Percentiles rank a stretch among this genome's conserved stretches.
These are phyloP conservation scores for Tuber magnatum DNA, from an alignment of 495 filamentous ascomycete genomes.

Conservation along the genomic window DNA sequence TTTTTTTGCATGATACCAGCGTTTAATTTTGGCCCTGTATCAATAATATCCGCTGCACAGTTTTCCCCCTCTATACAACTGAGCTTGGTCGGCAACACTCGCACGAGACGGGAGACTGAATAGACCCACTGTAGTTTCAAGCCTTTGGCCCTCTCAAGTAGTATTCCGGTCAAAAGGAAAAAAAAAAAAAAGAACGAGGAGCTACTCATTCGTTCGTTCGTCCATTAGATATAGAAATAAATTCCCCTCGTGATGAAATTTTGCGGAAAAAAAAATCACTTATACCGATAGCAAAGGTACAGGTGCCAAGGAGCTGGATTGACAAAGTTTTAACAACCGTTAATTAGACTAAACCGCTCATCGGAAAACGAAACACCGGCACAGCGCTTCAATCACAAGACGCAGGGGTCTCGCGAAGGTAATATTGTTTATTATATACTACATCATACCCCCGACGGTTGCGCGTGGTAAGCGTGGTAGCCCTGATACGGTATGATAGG, in stretches of 20 bases:
- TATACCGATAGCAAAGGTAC: not conserved
- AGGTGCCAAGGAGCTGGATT: not conserved
- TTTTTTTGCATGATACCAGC: not conserved
- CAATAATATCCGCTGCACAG: not conserved
- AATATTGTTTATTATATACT: not conserved
- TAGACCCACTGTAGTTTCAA: not conserved
- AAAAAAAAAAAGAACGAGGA: not conserved
- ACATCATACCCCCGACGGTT: not conserved
- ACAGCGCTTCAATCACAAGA: not conserved
- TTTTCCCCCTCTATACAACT: not conserved
- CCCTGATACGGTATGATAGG: not conserved
- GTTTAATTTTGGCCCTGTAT: not conserved
- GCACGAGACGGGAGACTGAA: not conserved
- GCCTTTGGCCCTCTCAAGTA: not conserved
- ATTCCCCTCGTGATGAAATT: not conserved
- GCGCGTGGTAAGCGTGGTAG: not conserved
- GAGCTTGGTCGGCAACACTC: not conserved
- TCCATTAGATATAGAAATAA: not conserved
- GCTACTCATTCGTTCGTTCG: not conserved
- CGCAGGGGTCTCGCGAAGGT: not conserved
- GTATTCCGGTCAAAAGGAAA: not conserved
- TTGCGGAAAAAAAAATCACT: not conserved
- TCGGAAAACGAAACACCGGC: not conserved
- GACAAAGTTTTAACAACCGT: not conserved
- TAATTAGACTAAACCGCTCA: not conserved